Base-by-base conservation (phyloP, 2,329 filamentous ascomycete genomes). In the Rhinocladiella similis region DNA sequence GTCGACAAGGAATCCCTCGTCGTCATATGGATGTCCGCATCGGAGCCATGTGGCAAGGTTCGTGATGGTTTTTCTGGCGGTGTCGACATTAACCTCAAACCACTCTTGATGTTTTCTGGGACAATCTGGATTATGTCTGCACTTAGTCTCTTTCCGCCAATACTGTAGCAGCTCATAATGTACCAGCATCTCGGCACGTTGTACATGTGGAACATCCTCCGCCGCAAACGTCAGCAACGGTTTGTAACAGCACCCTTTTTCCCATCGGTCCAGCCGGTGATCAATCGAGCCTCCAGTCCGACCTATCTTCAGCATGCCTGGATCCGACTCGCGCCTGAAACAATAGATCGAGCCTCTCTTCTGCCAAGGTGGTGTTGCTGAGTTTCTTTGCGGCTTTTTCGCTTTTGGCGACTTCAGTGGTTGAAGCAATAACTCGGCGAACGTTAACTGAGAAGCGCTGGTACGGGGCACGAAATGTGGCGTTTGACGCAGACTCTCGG, bases 231-330 rank as follows among this genome's bases (percentile, higher is more conserved):
- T 9, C n/a, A 52, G 35, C 6, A 9, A 16, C 2, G 54, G 42
- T 22, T 25, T n/a, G 22, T 51, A 52, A 14, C 29, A 25, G 43
- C 45, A 53, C 14, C 39, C 22, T 41, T 19, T 43, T 38, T 56
- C 22, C 42, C 42, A 45, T 4, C 19, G 9, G 5, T 25, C 9
- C 16, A 54, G 29, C 1, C 51, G 51, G 4, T 18, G 25, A 22
- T 27, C 35, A 9, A 54, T 43, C 10, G n/a, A 16, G 10, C 33
- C 19, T 12, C 6, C 47, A 5, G 51, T 54, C 9, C 22, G 27
- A 10, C 51, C 51, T 14, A 54, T 54, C 43, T 54, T 54, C 5
- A 54, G 29, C 22, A 54, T 47, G n/a, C 51, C 51, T 4, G 42
- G 51, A 2, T 19, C 14, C 14, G 43, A 29, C 6, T 6, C 3